A percentile compares a stretch with the other conserved stretches of the same genome.
These are phyloP conservation scores for Quercus cerris DNA, from an alignment of 306 rosid genomes.

Conservation along the genomic window DNA sequence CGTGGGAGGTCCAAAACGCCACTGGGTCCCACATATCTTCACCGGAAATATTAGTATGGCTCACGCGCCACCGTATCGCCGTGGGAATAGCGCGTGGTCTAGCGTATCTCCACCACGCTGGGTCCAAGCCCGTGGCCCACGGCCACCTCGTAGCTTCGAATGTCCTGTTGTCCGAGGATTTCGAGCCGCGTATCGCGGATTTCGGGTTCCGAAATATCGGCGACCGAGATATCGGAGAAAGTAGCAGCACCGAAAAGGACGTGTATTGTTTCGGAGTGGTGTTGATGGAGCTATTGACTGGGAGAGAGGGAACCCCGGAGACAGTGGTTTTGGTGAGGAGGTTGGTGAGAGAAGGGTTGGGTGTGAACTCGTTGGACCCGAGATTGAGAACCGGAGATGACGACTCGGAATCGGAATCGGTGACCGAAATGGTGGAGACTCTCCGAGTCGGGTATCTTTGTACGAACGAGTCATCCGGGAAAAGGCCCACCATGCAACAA, in stretches of 20 bases:
- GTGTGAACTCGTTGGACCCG: slow-evolving; percentile 50
- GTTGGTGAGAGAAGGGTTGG: slow-evolving; percentile 70
- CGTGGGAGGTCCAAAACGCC: slow-evolving; percentile 67
- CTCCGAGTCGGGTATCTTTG: slow-evolving; percentile 91
- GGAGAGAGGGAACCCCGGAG: slow-evolving; percentile 74
- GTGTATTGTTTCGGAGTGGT: slow-evolving; percentile 97
- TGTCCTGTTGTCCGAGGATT: slow-evolving; percentile 60
- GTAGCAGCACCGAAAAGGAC: slow-evolving; percentile 50
- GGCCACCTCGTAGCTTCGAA: slow-evolving; percentile 81
- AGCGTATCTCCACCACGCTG: slow-evolving; percentile 93
- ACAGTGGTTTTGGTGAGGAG: slow-evolving; percentile 82
- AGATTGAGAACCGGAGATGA: slow-evolving; percentile 41
- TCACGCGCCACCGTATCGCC: slow-evolving; percentile 83
- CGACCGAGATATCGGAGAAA: slow-evolving; percentile 3
- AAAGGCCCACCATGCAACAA: slow-evolving; percentile 90
- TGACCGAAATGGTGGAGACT: slow-evolving; percentile 68
- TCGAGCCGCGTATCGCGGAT: slow-evolving; percentile 74
- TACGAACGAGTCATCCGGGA: slow-evolving; percentile 81
- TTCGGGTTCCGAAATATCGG: slow-evolving; percentile 59
- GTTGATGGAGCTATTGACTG: slow-evolving; percentile 86
- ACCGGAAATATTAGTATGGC: slow-evolving; percentile 71
- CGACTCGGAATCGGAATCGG: slow-evolving; percentile 16
- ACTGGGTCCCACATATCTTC: slow-evolving; percentile 29
- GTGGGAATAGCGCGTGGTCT: slow-evolving; percentile 91
- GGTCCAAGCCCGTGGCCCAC: slow-evolving; percentile 76